A percentile compares a stretch with the other conserved stretches of the same genome.
These are phyloP conservation scores for Gentiana macrophylla DNA, from an alignment of 257 asterid species.

Conservation along the genomic window DNA sequence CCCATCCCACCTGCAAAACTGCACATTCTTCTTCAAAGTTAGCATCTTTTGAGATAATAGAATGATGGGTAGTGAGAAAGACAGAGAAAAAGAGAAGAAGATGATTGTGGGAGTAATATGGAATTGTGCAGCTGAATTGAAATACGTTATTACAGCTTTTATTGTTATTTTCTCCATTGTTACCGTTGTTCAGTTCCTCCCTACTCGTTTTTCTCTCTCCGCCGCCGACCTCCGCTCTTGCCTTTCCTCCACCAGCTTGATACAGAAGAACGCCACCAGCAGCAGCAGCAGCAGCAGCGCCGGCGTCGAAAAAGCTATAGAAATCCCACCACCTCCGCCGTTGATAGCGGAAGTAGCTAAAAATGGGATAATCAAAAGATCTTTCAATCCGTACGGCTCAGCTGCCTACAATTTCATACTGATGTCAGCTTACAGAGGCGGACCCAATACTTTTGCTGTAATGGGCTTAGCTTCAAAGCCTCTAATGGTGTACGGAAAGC, in stretches of 20 bases:
- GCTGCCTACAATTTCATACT: slow-evolving; percentile 75
- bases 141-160: slow-evolving; percentile 45
- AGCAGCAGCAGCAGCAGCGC: neutral
- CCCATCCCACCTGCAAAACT: neutral
- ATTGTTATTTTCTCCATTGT: slow-evolving; percentile 49
- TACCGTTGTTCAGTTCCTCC: slow-evolving; percentile 53
- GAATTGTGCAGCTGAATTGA: slow-evolving; percentile 69
- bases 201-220: slow-evolving; percentile 40
- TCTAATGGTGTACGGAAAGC: slow-evolving; percentile 55
- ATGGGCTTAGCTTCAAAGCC: slow-evolving; percentile 83
- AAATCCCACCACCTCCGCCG: neutral
- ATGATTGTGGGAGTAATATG: slow-evolving; percentile 59
- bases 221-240: slow-evolving; percentile 39
- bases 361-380: slow-evolving; percentile 36
- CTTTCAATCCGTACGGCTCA: slow-evolving; percentile 48
- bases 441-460: slow-evolving; percentile 56
- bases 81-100: slow-evolving; percentile 29
- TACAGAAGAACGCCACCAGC: neutral
- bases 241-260: slow-evolving; percentile 13
- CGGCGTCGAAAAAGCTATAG: neutral
- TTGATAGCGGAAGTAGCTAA: slow-evolving; percentile 8
- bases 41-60: neutral
- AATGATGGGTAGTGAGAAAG: slow-evolving; percentile 15
- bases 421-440: slow-evolving; percentile 95
- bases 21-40: neutral